Evolutionary conservation across 1,284 basidiomycete genomes (phyloP), one percentile per base, ranked within the genome.

Genomic region (Sanghuangporus sanghuang): DNA sequence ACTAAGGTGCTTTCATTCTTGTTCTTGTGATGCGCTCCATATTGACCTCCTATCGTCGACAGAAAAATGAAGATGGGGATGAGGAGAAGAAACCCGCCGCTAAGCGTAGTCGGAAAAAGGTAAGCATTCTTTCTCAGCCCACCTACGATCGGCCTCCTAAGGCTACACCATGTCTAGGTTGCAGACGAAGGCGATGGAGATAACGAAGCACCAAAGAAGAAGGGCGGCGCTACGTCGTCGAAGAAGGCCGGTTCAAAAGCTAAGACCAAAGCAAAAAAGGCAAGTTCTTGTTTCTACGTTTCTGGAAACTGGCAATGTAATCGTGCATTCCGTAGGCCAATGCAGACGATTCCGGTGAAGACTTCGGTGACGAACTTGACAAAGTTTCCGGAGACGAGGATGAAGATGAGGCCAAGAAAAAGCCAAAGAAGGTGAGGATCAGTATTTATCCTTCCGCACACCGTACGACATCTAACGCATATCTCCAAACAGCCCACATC

Each of bases 351-450:
- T 63, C 61, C 18, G 65, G 59, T 35, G 65, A 66, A 49, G 63
- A 66, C 49, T 64, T 66, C 23, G 65, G 49, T 48, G 59, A 52
- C 3, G 65, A 66, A 12, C 27, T 66, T 9, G 63, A 61, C 36
- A 62, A 64, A 18, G 63, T 66, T 3, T 62, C 65, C 23, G 65
- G 21, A 6, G 62, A 46, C 53, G 65, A 66, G n/a, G 65, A 61
- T 12, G 61, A 66, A n/a, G 57, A 53, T 64, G 48, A 75, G 73
- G 69, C 73, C 67, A 59, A 76, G 73, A 66, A 73, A 73, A 82
- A 81, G 67, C 78, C 78, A 66, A 81, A 81, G 75, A 79, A 70
- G 38, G 61, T 61, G 14, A 11, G 12, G 21, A 8, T 32, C 39
- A 16, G 23, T 27, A 27, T 36, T 6, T 32, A 23, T 23, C 16